Evolutionary conservation across 2,329 filamentous ascomycete species (phyloP).

Genomic region (Polychaeton citri): DNA sequence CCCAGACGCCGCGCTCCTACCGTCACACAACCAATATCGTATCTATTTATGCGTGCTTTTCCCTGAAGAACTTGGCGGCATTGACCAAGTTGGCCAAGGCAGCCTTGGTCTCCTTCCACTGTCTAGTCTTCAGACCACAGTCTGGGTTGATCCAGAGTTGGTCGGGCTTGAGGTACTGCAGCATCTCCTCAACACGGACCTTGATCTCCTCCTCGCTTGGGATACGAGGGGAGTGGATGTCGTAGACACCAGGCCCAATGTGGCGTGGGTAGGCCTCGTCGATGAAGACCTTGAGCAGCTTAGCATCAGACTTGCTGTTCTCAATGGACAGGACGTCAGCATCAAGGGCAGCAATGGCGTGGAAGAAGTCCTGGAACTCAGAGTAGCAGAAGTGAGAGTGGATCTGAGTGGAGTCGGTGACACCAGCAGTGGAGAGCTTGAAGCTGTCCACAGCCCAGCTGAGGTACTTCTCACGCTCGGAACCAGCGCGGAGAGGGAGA

Average conservation of each 20-base stretch:
- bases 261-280: conserved; percentile 95
- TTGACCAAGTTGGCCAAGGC: conserved; percentile 94
- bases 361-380: conserved; percentile 99
- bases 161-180: conserved; percentile 86
- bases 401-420: conserved; percentile 93
- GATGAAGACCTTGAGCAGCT: conserved; percentile 97
- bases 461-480: conserved; percentile 94
- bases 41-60: conserved; percentile 31
- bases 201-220: conserved; percentile 97
- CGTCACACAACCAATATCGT: background rate
- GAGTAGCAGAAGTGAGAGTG: conserved; percentile 99
- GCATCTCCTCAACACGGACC: conserved; percentile 95
- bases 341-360: conserved; percentile 95
- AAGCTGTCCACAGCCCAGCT: conserved; percentile 96
- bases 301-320: conserved; percentile 99
- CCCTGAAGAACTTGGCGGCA: conserved; percentile 91
- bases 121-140: conserved; percentile 97
- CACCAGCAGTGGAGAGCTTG: conserved; percentile 86
- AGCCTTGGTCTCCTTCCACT: conserved; percentile 98
- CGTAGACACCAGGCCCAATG: conserved; percentile 98
- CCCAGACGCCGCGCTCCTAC: background rate
- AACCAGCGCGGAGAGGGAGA: conserved; percentile 86
- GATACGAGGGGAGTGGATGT: conserved; percentile 98
- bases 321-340: conserved; percentile 97
- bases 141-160: conserved; percentile 99